Base-by-base conservation (phyloP, 1,284 basidiomycete species). In the Meira nashicola region DNA sequence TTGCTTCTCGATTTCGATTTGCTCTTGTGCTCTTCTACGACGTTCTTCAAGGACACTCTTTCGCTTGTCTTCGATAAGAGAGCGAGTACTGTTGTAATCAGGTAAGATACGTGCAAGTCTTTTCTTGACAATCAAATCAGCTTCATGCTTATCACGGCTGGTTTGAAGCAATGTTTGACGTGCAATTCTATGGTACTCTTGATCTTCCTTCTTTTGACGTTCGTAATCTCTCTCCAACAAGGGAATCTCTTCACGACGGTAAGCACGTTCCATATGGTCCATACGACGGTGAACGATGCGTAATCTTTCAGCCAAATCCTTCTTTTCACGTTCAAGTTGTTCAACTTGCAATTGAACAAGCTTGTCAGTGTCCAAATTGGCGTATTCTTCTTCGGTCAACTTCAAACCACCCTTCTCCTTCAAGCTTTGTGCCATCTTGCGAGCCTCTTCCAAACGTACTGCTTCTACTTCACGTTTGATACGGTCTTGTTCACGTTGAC, bases 191-290 rank as follows among this genome's bases (percentile, higher is more conserved):
- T 83, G 82, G 70, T 89, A 87, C 39, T 86, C 80, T 1, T 80
- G 79, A 58, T 90, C 85, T 79, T 89, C 89, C 0, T 86, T 86
- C 52, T 83, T 81, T 79, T 98, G 94, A 1, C 83, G 79, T 62
- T 89, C 88, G 78, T 97, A 98, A 80, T 97, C 94, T 67, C 89
- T 82, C 1, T 84, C 84, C 44, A 97, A 84, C 15, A 97, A 83
- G 0, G 92, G 89, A 11, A 87, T 85, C 79, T 97, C 95, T 64
- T 93, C 92, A 80, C 92, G 91, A 67, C 94, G 88, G 82, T 89
- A 91, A 0, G 94, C 93, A 65, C 95, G 90, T 82, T 98, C 94
- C 76, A 90, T 80, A 80, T 98, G 93, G 77, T 98, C 94, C 73
- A 97, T 86, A 37, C 92, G 89, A 81, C 97, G 96, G 59, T 87